A percentile compares a stretch with the other conserved stretches of the same genome.
Evolutionary conservation across 192 early-diverging fungal species (phyloP).

Genomic region (Coemansia asiatica): DNA sequence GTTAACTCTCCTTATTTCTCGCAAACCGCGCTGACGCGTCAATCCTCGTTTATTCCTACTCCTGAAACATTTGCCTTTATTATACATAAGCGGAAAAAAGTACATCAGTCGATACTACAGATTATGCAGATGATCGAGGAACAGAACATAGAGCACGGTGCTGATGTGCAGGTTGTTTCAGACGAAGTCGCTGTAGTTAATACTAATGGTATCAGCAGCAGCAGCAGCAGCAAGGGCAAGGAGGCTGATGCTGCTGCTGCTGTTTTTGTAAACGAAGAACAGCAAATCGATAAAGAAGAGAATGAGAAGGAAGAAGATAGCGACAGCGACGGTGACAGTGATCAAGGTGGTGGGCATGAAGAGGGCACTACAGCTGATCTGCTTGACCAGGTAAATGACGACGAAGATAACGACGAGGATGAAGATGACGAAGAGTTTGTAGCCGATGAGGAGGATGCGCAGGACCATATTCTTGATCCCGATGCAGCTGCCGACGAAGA

Average conservation of each 20-base stretch:
- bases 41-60: conserved; percentile 13
- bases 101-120: conserved; percentile 23
- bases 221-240: neutral
- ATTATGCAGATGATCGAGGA: conserved; percentile 41
- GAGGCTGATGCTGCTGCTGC: conserved; percentile 6
- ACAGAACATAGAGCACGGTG: conserved; percentile 5
- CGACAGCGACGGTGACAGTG: too few relatives aligned
- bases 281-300: too few relatives aligned
- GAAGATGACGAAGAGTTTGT: conserved; percentile 47
- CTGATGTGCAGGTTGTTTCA: neutral
- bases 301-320: too few relatives aligned
- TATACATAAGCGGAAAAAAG: conserved; percentile 27
- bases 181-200: neutral
- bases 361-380: conserved; percentile 20
- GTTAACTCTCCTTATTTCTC: conserved; percentile 41
- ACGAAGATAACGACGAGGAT: conserved; percentile 18
- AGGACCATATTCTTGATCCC: conserved; percentile 36
- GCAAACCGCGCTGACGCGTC: neutral
- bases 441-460: conserved; percentile 35
- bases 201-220: neutral
- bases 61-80: conserved; percentile 45
- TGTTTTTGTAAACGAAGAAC: too few relatives aligned
- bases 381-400: conserved; percentile 13
- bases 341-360: conserved; percentile 1
- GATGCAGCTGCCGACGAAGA: conserved; percentile 21